Conservation (phyloP, 306 rosid species). For the Argentina anserina region DNA sequence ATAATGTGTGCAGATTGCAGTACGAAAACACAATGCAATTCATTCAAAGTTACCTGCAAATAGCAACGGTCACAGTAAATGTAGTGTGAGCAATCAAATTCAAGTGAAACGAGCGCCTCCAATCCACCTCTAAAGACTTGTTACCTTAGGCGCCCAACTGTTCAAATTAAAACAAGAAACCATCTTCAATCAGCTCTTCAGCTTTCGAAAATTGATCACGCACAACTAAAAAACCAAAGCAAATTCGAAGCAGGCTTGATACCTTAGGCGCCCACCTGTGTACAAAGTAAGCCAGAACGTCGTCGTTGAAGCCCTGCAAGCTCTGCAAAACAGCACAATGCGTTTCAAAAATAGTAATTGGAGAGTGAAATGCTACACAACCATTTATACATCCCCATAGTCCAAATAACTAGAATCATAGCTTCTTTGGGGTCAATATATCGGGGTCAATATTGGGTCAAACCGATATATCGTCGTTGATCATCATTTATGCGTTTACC, state of each 20-base stretch:
- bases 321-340: conserved; percentile 25
- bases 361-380: no score
- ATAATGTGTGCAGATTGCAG: background rate
- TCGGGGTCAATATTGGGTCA: no score
- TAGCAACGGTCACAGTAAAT: conserved; percentile 86
- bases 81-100: conserved; percentile 92
- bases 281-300: conserved; percentile 73
- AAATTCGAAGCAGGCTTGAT: no score
- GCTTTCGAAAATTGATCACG: background rate
- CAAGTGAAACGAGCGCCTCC: conserved; percentile 98
- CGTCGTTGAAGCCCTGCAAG: conserved; percentile 45
- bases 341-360: background rate
- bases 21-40: background rate
- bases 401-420: no score
- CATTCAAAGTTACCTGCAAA: conserved; percentile 64
- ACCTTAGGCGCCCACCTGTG: conserved; percentile 98
- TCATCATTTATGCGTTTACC: no score
- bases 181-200: background rate
- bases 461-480: no score
- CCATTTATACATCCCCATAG: no score
- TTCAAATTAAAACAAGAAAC: conserved; percentile 20
- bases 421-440: no score
- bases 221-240: no score
- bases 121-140: conserved; percentile 59
- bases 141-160: conserved; percentile 72